Conservation (phyloP, 208 protist species). For the Trypanosoma scelopori region DNA sequence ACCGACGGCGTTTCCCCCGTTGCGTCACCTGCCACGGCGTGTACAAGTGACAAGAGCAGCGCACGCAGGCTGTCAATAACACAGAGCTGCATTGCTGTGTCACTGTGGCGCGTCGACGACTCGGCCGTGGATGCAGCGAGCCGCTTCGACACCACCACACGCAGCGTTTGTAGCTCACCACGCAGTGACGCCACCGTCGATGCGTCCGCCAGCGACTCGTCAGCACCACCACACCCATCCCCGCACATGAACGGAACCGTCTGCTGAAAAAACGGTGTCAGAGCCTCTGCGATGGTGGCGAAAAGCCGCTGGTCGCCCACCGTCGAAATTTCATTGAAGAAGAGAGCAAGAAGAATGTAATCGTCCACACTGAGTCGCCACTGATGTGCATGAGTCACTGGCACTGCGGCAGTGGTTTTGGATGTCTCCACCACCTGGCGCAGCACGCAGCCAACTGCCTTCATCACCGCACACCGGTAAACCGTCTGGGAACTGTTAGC, state of each 20-base stretch:
- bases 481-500: slow-evolving; percentile 9
- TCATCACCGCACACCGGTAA: slow-evolving; percentile 34
- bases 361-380: slow-evolving; percentile 38
- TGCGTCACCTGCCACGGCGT: background rate
- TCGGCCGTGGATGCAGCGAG: slow-evolving; percentile 22
- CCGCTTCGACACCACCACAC: slow-evolving; percentile 42
- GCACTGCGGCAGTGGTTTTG: background rate
- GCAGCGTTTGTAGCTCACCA: slow-evolving; percentile 49
- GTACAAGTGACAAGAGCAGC: slow-evolving; percentile 17
- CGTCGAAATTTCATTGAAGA: slow-evolving; percentile 64
- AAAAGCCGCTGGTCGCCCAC: slow-evolving; percentile 32
- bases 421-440: slow-evolving; percentile 10
- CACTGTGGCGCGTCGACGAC: background rate
- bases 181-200: slow-evolving; percentile 33
- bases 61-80: slow-evolving; percentile 21
- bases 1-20: background rate
- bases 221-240: background rate
- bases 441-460: slow-evolving; percentile 28
- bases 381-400: background rate
- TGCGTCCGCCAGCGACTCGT: slow-evolving; percentile 15
- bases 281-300: slow-evolving; percentile 25
- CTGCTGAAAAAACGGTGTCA: slow-evolving; percentile 34
- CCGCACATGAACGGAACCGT: slow-evolving; percentile 31
- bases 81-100: slow-evolving; percentile 12
- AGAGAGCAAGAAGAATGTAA: slow-evolving; percentile 55